Evolutionary conservation across 2,329 filamentous ascomycete genomes (phyloP), one percentile per base, ranked within the genome.

Genomic region (Mycosphaerella arachidis): DNA sequence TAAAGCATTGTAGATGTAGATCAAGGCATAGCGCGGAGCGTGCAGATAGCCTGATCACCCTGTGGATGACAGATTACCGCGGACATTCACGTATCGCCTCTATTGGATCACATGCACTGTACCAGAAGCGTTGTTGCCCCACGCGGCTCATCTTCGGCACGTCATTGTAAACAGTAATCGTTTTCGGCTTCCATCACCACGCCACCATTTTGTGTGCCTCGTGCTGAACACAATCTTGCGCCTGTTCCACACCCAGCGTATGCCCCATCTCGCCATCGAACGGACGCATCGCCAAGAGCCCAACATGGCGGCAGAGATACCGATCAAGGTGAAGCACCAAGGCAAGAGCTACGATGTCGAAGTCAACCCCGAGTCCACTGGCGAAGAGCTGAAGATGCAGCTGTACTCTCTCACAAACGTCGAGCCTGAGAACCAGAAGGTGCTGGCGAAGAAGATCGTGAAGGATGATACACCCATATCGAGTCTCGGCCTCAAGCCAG

Each of bases 261-360:
- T n/a, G 8, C 13, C 10, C 13, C 16, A 43, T 18, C 13, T 5
- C 40, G 18, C 13, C 16, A 7, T 43, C 40, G 16, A 43, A 43
- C 8, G 18, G 7, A 43, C 40, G 8, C 40, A 43, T 56, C 48
- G 43, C 52, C 13, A 18, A 43, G 4, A n/a, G 16, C n/a, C 40
- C 46, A 65, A 40, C 48, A 73, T 73, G 71, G 66, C 69, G 62
- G 40, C 40, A 10, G 65, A 71, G 18, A 67, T 74, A 35, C 63
- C 71, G 40, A 66, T 99, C 68, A 82, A 92, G 73, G 88, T 99
- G 68, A 97, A 96, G 78, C 93, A 99, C 75, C 87, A 92, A 74
- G 93, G 93, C 79, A 97, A 94, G 76, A 93, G 92, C 75, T 89
- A 97, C 80, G 87, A 97, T 73, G 85, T 99, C 74, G 93, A 97